These are phyloP conservation scores for Penicillium fimorum DNA, from an alignment of 495 filamentous ascomycete species.

Conservation along the genomic window DNA sequence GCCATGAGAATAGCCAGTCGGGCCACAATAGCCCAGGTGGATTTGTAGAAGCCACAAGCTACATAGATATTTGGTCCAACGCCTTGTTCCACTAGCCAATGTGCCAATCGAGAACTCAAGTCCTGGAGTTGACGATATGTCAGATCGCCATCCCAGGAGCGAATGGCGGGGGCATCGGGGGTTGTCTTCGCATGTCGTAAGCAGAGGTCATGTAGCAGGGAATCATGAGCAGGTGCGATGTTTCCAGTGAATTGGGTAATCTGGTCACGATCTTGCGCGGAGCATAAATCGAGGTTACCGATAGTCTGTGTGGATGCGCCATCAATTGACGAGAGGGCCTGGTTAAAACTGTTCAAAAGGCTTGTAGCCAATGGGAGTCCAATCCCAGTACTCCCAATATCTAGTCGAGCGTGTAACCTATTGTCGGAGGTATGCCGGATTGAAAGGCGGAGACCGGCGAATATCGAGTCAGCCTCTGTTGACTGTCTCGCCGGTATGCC, in stretches of 20 bases:
- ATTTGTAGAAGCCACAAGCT: conserved; percentile 31
- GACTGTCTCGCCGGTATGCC: background rate
- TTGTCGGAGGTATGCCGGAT: conserved; percentile 12
- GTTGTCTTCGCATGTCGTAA: conserved; percentile 12
- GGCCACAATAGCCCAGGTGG: conserved; percentile 32
- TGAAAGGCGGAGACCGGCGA: conserved; percentile 9
- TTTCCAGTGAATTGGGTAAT: conserved; percentile 13
- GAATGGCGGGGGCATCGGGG: conserved; percentile 20
- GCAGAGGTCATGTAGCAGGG: conserved; percentile 18
- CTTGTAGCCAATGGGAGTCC: conserved; percentile 15
- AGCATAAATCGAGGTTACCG: conserved; percentile 16
- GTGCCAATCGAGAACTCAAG: conserved; percentile 21
- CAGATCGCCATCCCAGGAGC: conserved; percentile 35
- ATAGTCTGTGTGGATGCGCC: conserved; percentile 1
- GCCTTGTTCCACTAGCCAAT: conserved; percentile 24
- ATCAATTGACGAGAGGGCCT: conserved; percentile 15
- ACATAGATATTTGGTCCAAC: conserved; percentile 29
- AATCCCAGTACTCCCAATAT: conserved; percentile 1
- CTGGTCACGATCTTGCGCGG: conserved; percentile 7
- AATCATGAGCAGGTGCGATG: conserved; percentile 14
- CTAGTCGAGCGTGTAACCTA: conserved; percentile 11
- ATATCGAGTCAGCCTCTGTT: background rate
- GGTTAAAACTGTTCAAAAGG: conserved; percentile 21
- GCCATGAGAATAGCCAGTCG: conserved; percentile 33
- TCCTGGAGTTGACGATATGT: conserved; percentile 33